phyloP scores from a whole-genome alignment of 805 yeast species.

The Lipomyces yamadae region DNA sequence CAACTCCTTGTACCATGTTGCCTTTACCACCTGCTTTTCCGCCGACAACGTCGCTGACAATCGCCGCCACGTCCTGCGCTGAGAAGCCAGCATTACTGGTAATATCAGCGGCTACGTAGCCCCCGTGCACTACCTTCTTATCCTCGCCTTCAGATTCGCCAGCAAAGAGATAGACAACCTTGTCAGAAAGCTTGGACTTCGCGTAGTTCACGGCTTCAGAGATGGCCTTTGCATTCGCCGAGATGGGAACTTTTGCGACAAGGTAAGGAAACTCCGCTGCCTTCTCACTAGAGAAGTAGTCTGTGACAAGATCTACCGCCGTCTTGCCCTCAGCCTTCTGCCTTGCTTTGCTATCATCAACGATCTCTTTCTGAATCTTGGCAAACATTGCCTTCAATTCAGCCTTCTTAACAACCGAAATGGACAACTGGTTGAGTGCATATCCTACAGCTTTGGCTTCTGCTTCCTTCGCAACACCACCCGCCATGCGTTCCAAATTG shows the following conservation, averaged over 20 bases:
- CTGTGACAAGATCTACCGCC: slow-evolving; percentile 75
- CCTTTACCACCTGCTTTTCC: slow-evolving; percentile 99
- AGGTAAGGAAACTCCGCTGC: slow-evolving; percentile 53
- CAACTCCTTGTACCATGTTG: slow-evolving; percentile 95
- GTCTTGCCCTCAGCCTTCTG: slow-evolving; percentile 88
- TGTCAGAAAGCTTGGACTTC: slow-evolving; percentile 74
- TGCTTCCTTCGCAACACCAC: slow-evolving; percentile 79
- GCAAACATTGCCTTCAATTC: slow-evolving; percentile 73
- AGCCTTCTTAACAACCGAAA: slow-evolving; percentile 81
- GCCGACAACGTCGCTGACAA: slow-evolving; percentile 77
- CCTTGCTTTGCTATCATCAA: slow-evolving; percentile 83
- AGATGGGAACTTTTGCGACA: slow-evolving; percentile 69
- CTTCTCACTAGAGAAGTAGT: slow-evolving; percentile 63
- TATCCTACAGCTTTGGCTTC: slow-evolving; percentile 83
- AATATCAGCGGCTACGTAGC: slow-evolving; percentile 77
- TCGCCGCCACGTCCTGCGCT: slow-evolving; percentile 65
- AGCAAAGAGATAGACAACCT: slow-evolving; percentile 78
- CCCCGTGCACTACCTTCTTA: slow-evolving; percentile 91
- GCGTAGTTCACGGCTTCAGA: slow-evolving; percentile 88
- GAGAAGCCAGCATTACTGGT: slow-evolving; percentile 73
- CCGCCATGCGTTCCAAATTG: slow-evolving; percentile 64
- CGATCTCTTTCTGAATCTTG: slow-evolving; percentile 80
- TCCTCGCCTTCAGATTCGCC: slow-evolving; percentile 54
- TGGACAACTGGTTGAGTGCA: slow-evolving; percentile 75
- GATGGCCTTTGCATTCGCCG: slow-evolving; percentile 89